These are phyloP conservation scores for Corylus americana DNA, from an alignment of 306 rosid species.

Conservation along the genomic window DNA sequence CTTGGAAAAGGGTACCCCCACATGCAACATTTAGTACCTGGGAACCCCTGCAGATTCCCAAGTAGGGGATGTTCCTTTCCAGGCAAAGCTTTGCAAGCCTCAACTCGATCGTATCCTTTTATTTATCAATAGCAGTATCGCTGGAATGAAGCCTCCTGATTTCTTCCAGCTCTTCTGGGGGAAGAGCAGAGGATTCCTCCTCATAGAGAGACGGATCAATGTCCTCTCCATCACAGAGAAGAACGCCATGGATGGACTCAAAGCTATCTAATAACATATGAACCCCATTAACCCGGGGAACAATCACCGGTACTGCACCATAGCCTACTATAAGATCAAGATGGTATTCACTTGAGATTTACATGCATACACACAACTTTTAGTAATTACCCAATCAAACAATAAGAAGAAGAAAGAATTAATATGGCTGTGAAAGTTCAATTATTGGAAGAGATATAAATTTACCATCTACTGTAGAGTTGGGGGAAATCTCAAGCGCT, in stretches of 20 bases:
- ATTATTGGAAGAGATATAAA: no score
- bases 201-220: conserved; percentile 87
- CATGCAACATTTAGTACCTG: conserved; percentile 89
- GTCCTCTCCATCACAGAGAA: conserved; percentile 94
- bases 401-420: no score
- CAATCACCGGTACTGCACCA: conserved; percentile 87
- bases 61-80: conserved; percentile 84
- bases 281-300: conserved; percentile 84
- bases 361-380: background rate
- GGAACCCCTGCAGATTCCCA: conserved; percentile 93
- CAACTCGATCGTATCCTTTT: conserved; percentile 84
- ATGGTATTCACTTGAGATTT: conserved; percentile 74
- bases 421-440: no score
- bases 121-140: conserved; percentile 78
- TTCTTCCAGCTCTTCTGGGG: conserved; percentile 65
- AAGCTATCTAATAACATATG: conserved; percentile 78
- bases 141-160: conserved; percentile 73
- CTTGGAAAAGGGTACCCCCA: conserved; percentile 82
- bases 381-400: no score
- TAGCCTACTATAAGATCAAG: conserved; percentile 84
- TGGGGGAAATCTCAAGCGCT: no score
- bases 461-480: no score
- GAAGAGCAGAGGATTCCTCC: conserved; percentile 50
- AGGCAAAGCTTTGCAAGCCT: conserved; percentile 83
- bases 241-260: conserved; percentile 96